Evolutionary conservation across 2,329 filamentous ascomycete genomes (phyloP).

Genomic region (Penicillium psychrosexuale): DNA sequence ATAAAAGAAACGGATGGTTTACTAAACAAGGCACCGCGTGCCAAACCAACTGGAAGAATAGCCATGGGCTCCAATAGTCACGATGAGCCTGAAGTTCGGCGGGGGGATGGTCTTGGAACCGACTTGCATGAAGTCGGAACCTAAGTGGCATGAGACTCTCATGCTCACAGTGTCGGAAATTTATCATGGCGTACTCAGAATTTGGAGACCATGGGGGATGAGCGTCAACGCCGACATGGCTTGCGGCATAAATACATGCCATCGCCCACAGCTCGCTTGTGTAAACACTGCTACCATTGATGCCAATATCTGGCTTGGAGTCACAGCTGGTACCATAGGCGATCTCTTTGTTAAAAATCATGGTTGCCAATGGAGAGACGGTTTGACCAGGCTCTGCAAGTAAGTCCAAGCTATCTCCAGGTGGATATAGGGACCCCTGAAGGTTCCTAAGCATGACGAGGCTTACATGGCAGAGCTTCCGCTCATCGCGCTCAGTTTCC

Average conservation of each 20-base stretch:
- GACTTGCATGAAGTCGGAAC: slow-evolving; percentile 47
- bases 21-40: slow-evolving; percentile 49
- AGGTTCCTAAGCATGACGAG: slow-evolving; percentile 39
- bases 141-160: slow-evolving; percentile 48
- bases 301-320: slow-evolving; percentile 29
- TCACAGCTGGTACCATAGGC: neutral
- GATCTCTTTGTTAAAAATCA: neutral
- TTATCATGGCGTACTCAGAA: slow-evolving; percentile 48
- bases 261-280: slow-evolving; percentile 48
- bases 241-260: slow-evolving; percentile 45
- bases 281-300: slow-evolving; percentile 41
- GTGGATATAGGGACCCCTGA: slow-evolving; percentile 25
- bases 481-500: slow-evolving; percentile 23
- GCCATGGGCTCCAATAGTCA: slow-evolving; percentile 50
- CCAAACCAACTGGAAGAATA: slow-evolving; percentile 49
- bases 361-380: slow-evolving; percentile 1
- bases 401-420: slow-evolving; percentile 8
- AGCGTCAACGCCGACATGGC: slow-evolving; percentile 36
- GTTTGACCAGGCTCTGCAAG: neutral
- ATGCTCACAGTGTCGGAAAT: slow-evolving; percentile 47
- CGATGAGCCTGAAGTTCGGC: slow-evolving; percentile 41
- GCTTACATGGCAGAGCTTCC: slow-evolving; percentile 30
- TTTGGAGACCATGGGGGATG: slow-evolving; percentile 45
- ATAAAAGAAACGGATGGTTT: slow-evolving; percentile 51
- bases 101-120: slow-evolving; percentile 40